A percentile compares a stretch with the other conserved stretches of the same genome.
Conservation (phyloP, 192 early-diverging fungal species). For the Coemansia nantahalensis region DNA sequence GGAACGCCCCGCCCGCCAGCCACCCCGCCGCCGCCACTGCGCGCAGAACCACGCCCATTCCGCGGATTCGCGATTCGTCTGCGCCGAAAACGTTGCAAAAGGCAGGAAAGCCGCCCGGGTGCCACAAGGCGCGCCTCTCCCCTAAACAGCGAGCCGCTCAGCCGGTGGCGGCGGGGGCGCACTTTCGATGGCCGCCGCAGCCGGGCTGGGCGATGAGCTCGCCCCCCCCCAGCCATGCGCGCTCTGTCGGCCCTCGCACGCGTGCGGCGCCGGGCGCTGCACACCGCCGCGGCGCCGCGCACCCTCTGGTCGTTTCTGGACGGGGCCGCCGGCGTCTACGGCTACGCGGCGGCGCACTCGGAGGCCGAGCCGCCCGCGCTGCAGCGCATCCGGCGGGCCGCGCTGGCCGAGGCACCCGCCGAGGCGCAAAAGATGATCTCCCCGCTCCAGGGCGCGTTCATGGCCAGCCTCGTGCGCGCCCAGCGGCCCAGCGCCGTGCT, state of each 20-base stretch:
- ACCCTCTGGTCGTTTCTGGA: slow-evolving; percentile 29
- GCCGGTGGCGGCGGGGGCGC: no score
- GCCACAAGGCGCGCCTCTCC: no score
- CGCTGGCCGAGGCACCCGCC: slow-evolving; percentile 4
- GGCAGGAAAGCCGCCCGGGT: no score
- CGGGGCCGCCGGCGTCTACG: slow-evolving; percentile 11
- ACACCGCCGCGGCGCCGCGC: background rate
- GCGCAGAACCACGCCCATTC: slow-evolving; percentile 22
- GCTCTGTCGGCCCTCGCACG: background rate
- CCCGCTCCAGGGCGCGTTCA: slow-evolving; percentile 40
- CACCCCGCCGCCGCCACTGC: slow-evolving; percentile 22
- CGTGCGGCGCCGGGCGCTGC: background rate
- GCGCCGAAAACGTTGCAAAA: no score
- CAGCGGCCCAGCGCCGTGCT: slow-evolving; percentile 45
- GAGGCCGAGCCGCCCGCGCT: slow-evolving; percentile 18
- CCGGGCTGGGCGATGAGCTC: no score
- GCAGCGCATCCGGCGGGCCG: slow-evolving; percentile 8
- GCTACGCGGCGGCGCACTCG: slow-evolving; percentile 16
- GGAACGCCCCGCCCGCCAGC: slow-evolving; percentile 21
- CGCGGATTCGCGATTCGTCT: background rate
- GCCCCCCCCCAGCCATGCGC: no score
- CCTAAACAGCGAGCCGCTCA: no score
- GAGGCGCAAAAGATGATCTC: slow-evolving; percentile 47
- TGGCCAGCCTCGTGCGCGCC: slow-evolving; percentile 27
- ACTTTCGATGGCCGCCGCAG: no score